Conservation (phyloP, 2,329 filamentous ascomycete species). For the Colletotrichum salicis region DNA sequence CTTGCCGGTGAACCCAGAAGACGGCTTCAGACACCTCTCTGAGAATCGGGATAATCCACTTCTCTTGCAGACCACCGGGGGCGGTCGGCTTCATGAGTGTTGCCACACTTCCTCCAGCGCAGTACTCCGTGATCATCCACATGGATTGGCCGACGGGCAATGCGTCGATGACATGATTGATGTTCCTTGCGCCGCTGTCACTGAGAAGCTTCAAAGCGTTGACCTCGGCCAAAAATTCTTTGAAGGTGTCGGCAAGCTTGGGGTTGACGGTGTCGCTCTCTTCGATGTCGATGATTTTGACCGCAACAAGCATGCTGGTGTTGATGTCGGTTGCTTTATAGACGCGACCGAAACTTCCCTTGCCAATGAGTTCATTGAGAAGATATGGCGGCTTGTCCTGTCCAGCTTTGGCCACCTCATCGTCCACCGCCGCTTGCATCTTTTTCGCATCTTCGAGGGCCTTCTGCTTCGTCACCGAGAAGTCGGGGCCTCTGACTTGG, state of each 20-base stretch:
- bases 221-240: conserved; percentile 76
- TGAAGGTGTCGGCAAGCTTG: conserved; percentile 73
- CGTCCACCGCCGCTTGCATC: conserved; percentile 73
- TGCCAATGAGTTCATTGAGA: conserved; percentile 79
- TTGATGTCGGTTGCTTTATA: conserved; percentile 69
- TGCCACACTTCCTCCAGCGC: conserved; percentile 83
- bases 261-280: conserved; percentile 76
- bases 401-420: conserved; percentile 68
- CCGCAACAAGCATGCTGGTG: conserved; percentile 69
- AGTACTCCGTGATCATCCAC: conserved; percentile 91
- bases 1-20: conserved; percentile 74
- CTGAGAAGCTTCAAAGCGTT: conserved; percentile 77
- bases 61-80: conserved; percentile 74
- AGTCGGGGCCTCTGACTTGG: conserved; percentile 53
- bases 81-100: conserved; percentile 76
- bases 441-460: conserved; percentile 76
- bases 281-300: conserved; percentile 88
- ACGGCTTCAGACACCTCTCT: conserved; percentile 74
- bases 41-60: conserved; percentile 75
- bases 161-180: conserved; percentile 84
- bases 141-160: conserved; percentile 81
- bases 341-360: conserved; percentile 78
- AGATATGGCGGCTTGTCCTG: conserved; percentile 72
- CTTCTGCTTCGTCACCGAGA: conserved; percentile 64
- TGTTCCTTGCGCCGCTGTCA: conserved; percentile 79